Percentiles rank a stretch among this genome's conserved stretches.
Evolutionary conservation across 768 basidiomycete genomes (phyloP).

Genomic region (Serendipita sp.): DNA sequence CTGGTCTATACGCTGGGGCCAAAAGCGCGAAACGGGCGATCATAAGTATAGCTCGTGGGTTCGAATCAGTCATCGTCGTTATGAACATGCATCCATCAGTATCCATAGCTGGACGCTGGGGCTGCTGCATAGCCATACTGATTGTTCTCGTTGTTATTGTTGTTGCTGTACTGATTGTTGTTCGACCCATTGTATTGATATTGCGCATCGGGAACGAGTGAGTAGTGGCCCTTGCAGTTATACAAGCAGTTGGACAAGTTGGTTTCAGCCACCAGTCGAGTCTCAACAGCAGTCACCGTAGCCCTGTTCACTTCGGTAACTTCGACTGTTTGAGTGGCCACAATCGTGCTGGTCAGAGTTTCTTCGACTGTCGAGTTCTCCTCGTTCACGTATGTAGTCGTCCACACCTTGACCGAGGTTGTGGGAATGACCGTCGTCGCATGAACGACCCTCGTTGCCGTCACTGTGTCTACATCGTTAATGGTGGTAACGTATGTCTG

Average conservation of each 20-base stretch:
- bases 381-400: slow-evolving; percentile 41
- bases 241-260: slow-evolving; percentile 38
- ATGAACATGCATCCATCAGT: neutral
- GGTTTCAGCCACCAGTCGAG: slow-evolving; percentile 26
- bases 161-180: neutral
- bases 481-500: slow-evolving; percentile 22
- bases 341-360: slow-evolving; percentile 9
- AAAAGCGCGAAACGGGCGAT: too few relatives aligned
- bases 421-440: slow-evolving; percentile 40
- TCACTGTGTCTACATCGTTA: slow-evolving; percentile 30
- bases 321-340: neutral
- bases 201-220: neutral
- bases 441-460: slow-evolving; percentile 36
- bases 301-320: slow-evolving; percentile 16
- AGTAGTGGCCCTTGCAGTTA: slow-evolving; percentile 11
- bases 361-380: slow-evolving; percentile 45
- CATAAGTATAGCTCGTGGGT: too few relatives aligned
- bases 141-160: neutral
- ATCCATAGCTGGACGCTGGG: neutral
- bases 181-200: neutral
- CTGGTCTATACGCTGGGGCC: too few relatives aligned
- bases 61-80: too few relatives aligned
- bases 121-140: slow-evolving; percentile 1
- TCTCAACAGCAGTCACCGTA: slow-evolving; percentile 26
- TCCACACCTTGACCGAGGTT: slow-evolving; percentile 37